Evolutionary conservation across 768 basidiomycete species (phyloP).

Genomic region (Phanerochaete sordida): DNA sequence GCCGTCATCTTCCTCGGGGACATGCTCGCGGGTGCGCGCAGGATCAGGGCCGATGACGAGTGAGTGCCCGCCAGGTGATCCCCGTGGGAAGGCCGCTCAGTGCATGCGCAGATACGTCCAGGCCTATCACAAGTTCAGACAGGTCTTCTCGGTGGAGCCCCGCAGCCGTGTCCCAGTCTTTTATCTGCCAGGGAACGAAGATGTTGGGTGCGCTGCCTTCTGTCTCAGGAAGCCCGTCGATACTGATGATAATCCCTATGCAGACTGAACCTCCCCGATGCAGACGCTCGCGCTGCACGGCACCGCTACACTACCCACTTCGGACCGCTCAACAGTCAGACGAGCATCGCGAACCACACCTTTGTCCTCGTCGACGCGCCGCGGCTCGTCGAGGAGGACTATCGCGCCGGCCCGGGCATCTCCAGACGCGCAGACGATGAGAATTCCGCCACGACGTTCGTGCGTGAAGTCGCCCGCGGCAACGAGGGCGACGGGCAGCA

Average conservation of each 20-base stretch:
- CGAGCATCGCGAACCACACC: slow-evolving; percentile 64
- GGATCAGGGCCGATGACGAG: slow-evolving; percentile 60
- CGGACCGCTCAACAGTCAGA: slow-evolving; percentile 62
- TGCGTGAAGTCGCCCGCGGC: slow-evolving; percentile 1
- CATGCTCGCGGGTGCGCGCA: slow-evolving; percentile 82
- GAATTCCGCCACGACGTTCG: too few species aligned
- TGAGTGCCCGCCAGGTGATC: slow-evolving; percentile 27
- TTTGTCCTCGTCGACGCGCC: slow-evolving; percentile 74
- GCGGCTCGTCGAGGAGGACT: slow-evolving; percentile 81
- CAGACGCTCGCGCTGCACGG: slow-evolving; percentile 30
- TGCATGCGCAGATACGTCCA: slow-evolving; percentile 55
- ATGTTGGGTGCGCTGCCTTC: slow-evolving; percentile 80
- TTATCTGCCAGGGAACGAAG: slow-evolving; percentile 89
- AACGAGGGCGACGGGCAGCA: not conserved
- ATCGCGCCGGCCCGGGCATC: too few species aligned
- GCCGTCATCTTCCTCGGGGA: slow-evolving; percentile 86
- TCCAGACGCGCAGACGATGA: too few species aligned
- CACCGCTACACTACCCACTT: slow-evolving; percentile 58
- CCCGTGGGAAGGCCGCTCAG: slow-evolving; percentile 1
- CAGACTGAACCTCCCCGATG: slow-evolving; percentile 19
- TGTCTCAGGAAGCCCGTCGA: slow-evolving; percentile 26
- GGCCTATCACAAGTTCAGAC: slow-evolving; percentile 63
- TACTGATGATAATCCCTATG: not conserved
- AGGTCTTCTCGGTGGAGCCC: slow-evolving; percentile 61
- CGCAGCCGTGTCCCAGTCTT: slow-evolving; percentile 49